These are phyloP conservation scores for Claviceps sp. DNA, from an alignment of 2,329 filamentous ascomycete genomes.

Conservation along the genomic window DNA sequence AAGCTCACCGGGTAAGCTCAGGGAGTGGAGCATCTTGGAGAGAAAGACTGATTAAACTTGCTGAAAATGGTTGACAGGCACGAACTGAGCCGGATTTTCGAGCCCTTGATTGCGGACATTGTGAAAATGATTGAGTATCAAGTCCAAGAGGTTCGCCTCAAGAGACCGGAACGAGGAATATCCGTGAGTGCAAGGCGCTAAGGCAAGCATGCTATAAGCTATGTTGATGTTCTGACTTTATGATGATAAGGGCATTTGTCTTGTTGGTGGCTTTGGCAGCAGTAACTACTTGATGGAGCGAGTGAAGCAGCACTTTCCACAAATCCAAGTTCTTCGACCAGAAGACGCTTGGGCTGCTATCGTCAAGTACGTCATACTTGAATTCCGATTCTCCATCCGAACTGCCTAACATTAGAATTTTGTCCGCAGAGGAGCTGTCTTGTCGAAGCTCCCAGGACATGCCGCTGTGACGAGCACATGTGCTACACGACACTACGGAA, in stretches of 20 bases:
- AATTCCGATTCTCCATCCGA: not conserved
- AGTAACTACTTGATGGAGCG: conserved; percentile 1
- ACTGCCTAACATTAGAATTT: not conserved
- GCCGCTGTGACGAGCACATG: not conserved
- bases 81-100: conserved; percentile 8
- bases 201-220: no score
- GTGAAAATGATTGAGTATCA: conserved; percentile 8
- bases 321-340: conserved; percentile 1
- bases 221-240: not conserved
- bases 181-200: not conserved
- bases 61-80: not conserved
- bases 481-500: conserved; percentile 2
- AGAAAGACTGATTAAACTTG: not conserved
- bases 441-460: not conserved
- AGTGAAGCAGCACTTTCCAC: not conserved
- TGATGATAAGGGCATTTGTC: conserved; percentile 1
- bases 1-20: conserved; percentile 9
- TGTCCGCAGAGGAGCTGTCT: not conserved
- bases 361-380: not conserved
- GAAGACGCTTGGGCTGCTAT: conserved; percentile 5
- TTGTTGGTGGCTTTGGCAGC: conserved; percentile 5
- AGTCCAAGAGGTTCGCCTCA: conserved; percentile 3
- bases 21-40: no score
- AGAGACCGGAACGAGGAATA: not conserved
- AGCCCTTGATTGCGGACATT: conserved; percentile 11